These are phyloP conservation scores for Austroboletus niveus DNA, from an alignment of 1,284 basidiomycete genomes.

Conservation along the genomic window DNA sequence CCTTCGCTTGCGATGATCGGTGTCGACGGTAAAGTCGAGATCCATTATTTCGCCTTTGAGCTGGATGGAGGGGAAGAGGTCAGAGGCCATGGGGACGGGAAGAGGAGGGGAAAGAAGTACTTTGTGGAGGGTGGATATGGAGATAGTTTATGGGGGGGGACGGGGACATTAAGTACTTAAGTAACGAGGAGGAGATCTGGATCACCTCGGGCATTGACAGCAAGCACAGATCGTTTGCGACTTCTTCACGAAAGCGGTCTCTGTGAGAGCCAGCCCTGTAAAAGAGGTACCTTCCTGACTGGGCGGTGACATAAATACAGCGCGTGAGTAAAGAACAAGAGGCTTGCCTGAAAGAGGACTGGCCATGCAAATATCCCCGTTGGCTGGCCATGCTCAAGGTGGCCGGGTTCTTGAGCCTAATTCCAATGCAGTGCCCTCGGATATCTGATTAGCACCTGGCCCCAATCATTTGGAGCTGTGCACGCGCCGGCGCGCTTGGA, in stretches of 20 bases:
- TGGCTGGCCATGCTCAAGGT: slow-evolving; percentile 7
- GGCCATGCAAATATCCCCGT: slow-evolving; percentile 25
- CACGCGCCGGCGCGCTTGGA: slow-evolving; percentile 17
- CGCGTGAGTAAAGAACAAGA: slow-evolving; percentile 33
- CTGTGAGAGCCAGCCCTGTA: slow-evolving; percentile 34
- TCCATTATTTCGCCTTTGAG: slow-evolving; percentile 68
- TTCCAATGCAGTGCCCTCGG: slow-evolving; percentile 38
- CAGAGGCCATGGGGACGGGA: slow-evolving; percentile 34
- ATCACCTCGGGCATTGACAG: slow-evolving; percentile 36
- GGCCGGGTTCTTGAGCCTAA: slow-evolving; percentile 34
- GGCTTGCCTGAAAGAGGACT: slow-evolving; percentile 27
- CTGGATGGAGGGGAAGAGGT: slow-evolving; percentile 40
- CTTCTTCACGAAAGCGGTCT: slow-evolving; percentile 37
- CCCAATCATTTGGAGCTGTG: slow-evolving; percentile 29
- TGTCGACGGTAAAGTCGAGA: slow-evolving; percentile 64
- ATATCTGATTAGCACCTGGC: slow-evolving; percentile 34
- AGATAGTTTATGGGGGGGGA: slow-evolving; percentile 21
- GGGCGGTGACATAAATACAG: slow-evolving; percentile 37
- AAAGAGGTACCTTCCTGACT: slow-evolving; percentile 34
- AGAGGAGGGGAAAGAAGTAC: slow-evolving; percentile 29
- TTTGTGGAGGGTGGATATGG: slow-evolving; percentile 31
- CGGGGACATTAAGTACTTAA: slow-evolving; percentile 37
- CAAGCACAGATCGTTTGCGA: slow-evolving; percentile 29
- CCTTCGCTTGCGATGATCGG: slow-evolving; percentile 68
- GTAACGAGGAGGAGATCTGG: slow-evolving; percentile 34